These are phyloP conservation scores for Cytospora leucostoma DNA, from an alignment of 2,329 filamentous ascomycete species.

Conservation along the genomic window DNA sequence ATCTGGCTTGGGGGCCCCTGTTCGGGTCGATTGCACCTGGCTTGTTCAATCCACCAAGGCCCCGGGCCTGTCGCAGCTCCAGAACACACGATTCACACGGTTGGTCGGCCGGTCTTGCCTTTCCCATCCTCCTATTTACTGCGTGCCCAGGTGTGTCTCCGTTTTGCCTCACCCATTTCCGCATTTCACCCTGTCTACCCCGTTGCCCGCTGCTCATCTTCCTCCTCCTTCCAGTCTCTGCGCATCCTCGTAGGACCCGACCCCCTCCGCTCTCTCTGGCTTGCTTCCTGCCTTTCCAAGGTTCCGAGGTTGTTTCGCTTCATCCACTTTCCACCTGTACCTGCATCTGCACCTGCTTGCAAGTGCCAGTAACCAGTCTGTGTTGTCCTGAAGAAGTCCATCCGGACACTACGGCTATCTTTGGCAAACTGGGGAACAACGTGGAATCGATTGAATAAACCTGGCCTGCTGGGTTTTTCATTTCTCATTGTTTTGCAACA, in stretches of 20 bases:
- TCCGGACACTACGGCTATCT: constrained; percentile 11
- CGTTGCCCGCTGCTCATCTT: constrained; percentile 16
- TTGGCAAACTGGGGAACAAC: constrained; percentile 22
- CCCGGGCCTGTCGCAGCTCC: background rate
- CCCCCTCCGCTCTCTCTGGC: constrained; percentile 8
- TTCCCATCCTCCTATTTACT: constrained; percentile 26
- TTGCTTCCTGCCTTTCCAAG: background rate
- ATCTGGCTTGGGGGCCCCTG: background rate
- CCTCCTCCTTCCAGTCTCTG: background rate
- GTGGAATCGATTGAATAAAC: constrained; percentile 23
- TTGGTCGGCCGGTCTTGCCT: constrained; percentile 2
- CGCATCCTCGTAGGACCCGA: constrained; percentile 4
- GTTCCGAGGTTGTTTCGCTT: background rate
- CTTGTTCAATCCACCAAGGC: background rate
- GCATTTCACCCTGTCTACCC: background rate
- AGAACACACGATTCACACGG: constrained; percentile 6
- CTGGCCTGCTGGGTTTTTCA: constrained; percentile 16
- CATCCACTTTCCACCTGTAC: constrained; percentile 13
- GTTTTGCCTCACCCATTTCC: constrained; percentile 21
- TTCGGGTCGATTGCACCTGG: no score
- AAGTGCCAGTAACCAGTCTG: constrained; percentile 21
- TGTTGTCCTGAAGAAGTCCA: background rate
- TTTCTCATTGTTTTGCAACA: constrained; percentile 15
- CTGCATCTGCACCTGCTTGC: constrained; percentile 22
- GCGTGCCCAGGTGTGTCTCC: constrained; percentile 21